A percentile compares a stretch with the other conserved stretches of the same genome.
phyloP scores from a whole-genome alignment of 2,329 filamentous ascomycete genomes.

The Colletotrichum sp. region DNA sequence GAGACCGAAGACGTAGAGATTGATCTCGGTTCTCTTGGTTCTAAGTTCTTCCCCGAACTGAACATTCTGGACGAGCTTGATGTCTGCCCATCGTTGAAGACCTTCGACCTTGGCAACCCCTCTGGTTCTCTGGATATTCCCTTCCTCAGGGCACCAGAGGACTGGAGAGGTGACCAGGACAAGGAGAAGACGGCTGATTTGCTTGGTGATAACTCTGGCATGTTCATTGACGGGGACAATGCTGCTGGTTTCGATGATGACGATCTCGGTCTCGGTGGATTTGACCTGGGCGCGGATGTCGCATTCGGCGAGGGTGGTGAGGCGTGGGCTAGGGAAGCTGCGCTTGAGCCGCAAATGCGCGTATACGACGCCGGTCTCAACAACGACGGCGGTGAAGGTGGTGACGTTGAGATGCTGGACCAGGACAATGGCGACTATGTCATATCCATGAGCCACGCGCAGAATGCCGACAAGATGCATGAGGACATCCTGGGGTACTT shows the following conservation, averaged over 20 bases:
- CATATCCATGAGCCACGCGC: constrained; percentile 75
- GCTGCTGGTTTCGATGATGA: constrained; percentile 78
- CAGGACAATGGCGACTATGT: constrained; percentile 75
- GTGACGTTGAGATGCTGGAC: constrained; percentile 64
- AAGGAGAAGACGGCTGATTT: constrained; percentile 61
- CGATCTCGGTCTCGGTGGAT: constrained; percentile 69
- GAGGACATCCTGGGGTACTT: constrained; percentile 99
- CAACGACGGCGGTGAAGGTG: constrained; percentile 58
- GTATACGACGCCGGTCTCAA: constrained; percentile 70
- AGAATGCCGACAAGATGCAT: constrained; percentile 69
- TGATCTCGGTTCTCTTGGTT: constrained; percentile 75
- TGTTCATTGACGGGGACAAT: constrained; percentile 88
- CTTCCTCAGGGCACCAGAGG: constrained; percentile 87
- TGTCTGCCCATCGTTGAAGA: constrained; percentile 93
- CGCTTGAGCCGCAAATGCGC: constrained; percentile 83
- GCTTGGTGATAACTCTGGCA: constrained; percentile 73
- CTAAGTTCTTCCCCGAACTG: constrained; percentile 87
- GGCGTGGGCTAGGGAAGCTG: constrained; percentile 91
- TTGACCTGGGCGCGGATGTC: constrained; percentile 73
- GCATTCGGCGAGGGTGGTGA: constrained; percentile 97
- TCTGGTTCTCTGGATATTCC: constrained; percentile 88
- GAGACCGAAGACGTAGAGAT: constrained; percentile 67
- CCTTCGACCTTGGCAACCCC: constrained; percentile 87
- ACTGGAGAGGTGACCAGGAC: constrained; percentile 77
- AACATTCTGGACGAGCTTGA: constrained; percentile 81